A percentile compares a stretch with the other conserved stretches of the same genome.
These are phyloP conservation scores for Hypoxylon crocopeplum DNA, from an alignment of 495 filamentous ascomycete genomes.

Conservation along the genomic window DNA sequence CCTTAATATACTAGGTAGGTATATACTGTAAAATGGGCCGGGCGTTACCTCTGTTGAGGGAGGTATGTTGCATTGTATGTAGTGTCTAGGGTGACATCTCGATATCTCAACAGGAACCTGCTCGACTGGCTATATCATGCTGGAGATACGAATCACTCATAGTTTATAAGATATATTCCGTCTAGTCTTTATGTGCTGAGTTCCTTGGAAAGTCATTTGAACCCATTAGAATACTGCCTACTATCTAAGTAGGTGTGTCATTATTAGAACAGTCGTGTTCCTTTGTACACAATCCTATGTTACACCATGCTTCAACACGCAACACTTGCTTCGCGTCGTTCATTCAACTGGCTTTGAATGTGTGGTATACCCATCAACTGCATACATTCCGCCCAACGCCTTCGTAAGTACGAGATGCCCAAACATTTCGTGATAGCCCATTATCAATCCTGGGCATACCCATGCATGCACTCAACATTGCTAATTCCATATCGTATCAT, in stretches of 20 bases:
- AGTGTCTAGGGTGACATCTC: too few relatives aligned
- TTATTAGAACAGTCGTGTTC: conserved; percentile 4
- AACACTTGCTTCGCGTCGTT: conserved; percentile 22
- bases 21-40: too few relatives aligned
- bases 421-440: conserved; percentile 17
- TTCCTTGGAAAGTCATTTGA: too few relatives aligned
- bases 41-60: too few relatives aligned
- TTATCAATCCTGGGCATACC: conserved; percentile 22
- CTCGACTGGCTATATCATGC: too few relatives aligned
- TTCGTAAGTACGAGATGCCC: conserved; percentile 23
- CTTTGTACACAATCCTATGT: conserved; percentile 9
- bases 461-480: conserved; percentile 2
- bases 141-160: too few relatives aligned
- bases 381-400: conserved; percentile 35
- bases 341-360: conserved; percentile 2
- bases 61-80: too few relatives aligned
- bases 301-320: conserved; percentile 10
- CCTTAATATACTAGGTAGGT: too few relatives aligned
- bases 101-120: too few relatives aligned
- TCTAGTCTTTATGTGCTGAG: too few relatives aligned
- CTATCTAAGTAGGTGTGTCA: conserved; percentile 13
- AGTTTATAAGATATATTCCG: too few relatives aligned
- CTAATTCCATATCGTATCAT: background rate
- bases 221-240: conserved; percentile 6
- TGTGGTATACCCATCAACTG: background rate